phyloP scores from a whole-genome alignment of 2,329 filamentous ascomycete species.

The Albifimbria verrucaria region DNA sequence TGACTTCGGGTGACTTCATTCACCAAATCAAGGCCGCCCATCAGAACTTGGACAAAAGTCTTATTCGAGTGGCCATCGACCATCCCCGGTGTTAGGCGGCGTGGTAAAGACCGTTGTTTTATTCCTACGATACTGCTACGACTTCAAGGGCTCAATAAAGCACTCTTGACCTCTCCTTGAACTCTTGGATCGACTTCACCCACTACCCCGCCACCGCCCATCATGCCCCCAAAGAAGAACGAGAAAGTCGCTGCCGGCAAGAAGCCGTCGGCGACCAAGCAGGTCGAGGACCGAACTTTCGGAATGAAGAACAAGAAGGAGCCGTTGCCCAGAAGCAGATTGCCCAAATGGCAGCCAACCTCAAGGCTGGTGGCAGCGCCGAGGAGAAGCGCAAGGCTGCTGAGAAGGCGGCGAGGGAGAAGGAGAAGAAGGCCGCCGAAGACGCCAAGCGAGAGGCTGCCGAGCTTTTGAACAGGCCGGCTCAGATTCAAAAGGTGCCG shows the following conservation, averaged over 20 bases:
- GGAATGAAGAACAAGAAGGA: constrained; percentile 99
- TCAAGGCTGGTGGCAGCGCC: constrained; percentile 70
- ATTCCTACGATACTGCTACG: constrained; percentile 1
- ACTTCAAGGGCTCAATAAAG: constrained; percentile 5
- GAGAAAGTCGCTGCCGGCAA: constrained; percentile 52
- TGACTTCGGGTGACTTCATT: constrained; percentile 25
- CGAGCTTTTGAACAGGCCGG: constrained; percentile 82
- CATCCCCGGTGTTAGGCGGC: constrained; percentile 1
- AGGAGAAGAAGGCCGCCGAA: constrained; percentile 89
- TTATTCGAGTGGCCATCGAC: constrained; percentile 9
- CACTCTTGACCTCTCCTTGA: too few species aligned
- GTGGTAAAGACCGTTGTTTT: background rate
- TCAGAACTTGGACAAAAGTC: constrained; percentile 11
- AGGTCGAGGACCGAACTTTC: constrained; percentile 93
- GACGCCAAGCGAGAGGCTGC: constrained; percentile 76
- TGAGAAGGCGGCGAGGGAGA: constrained; percentile 66
- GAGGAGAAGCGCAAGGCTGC: constrained; percentile 81
- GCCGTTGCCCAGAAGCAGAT: constrained; percentile 87
- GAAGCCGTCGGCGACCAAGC: constrained; percentile 55
- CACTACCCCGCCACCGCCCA: constrained; percentile 35
- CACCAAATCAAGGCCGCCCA: constrained; percentile 22
- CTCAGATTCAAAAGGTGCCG: constrained; percentile 95
- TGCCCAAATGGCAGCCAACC: constrained; percentile 73
- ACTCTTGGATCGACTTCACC: constrained; percentile 11
- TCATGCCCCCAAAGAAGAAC: constrained; percentile 70